Conservation (phyloP, 129 eudicot species). For the Artemisia annua region DNA sequence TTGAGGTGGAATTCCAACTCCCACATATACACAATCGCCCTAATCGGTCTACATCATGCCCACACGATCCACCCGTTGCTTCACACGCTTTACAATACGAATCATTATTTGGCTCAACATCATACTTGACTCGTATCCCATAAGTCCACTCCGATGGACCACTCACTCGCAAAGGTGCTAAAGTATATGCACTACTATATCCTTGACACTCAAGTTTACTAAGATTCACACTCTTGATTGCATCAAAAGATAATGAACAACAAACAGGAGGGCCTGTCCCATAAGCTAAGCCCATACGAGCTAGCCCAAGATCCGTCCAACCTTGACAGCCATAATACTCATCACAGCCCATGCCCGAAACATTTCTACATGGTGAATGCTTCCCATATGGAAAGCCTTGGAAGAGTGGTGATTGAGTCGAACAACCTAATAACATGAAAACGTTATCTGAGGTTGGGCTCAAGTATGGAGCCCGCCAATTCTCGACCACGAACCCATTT, state of each 20-base stretch:
- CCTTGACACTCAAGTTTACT: conserved; percentile 83
- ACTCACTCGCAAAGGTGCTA: conserved; percentile 69
- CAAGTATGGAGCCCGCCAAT: conserved; percentile 68
- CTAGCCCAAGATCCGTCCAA: conserved; percentile 61
- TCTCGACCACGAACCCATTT: conserved; percentile 90
- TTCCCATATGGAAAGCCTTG: conserved; percentile 77
- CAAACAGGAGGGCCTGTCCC: conserved; percentile 89
- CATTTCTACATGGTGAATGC: conserved; percentile 78
- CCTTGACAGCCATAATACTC: conserved; percentile 87
- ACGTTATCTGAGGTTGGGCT: conserved; percentile 78
- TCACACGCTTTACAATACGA: conserved; percentile 79
- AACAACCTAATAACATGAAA: conserved; percentile 86
- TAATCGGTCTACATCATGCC: conserved; percentile 54
- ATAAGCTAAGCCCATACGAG: conserved; percentile 49
- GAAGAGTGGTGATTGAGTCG: conserved; percentile 75
- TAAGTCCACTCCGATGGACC: conserved; percentile 83
- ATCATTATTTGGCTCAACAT: conserved; percentile 56
- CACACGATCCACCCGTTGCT: conserved; percentile 90
- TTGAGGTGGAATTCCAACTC: conserved; percentile 88
- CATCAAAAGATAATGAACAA: conserved; percentile 68
- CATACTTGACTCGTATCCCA: conserved; percentile 87
- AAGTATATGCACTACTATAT: conserved; percentile 87
- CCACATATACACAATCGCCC: conserved; percentile 78
- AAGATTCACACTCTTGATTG: conserved; percentile 72
- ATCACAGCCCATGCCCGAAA: conserved; percentile 92